These are phyloP conservation scores for Trichoderma cornu-damae DNA, from an alignment of 2,329 filamentous ascomycete species.

Conservation along the genomic window DNA sequence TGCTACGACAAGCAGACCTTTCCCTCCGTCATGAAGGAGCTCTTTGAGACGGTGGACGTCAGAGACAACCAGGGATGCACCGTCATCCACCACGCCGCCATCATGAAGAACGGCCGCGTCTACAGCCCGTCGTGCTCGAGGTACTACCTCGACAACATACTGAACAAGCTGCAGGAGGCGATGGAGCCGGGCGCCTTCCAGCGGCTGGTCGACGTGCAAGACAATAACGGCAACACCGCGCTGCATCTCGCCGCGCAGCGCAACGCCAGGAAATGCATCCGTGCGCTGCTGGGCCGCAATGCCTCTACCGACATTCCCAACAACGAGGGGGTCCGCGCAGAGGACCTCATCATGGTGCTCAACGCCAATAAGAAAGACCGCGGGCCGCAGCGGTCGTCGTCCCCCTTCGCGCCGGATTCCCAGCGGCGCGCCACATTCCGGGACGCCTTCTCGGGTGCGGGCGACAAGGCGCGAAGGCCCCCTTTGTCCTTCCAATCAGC, in stretches of 20 bases:
- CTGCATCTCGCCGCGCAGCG: slow-evolving; percentile 69
- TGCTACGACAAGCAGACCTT: slow-evolving; percentile 93
- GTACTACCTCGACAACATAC: slow-evolving; percentile 88
- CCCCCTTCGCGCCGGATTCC: slow-evolving; percentile 59
- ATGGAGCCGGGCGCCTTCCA: slow-evolving; percentile 73
- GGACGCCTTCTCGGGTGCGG: slow-evolving; percentile 44
- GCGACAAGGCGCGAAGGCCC: slow-evolving; percentile 39
- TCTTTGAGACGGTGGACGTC: slow-evolving; percentile 74
- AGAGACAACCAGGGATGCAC: slow-evolving; percentile 78
- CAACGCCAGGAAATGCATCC: slow-evolving; percentile 83
- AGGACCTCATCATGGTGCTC: slow-evolving; percentile 72
- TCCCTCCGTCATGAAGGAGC: slow-evolving; percentile 73
- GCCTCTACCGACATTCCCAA: slow-evolving; percentile 81
- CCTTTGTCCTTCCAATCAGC: slow-evolving; percentile 50
- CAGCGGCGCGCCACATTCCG: slow-evolving; percentile 51
- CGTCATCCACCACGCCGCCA: slow-evolving; percentile 90
- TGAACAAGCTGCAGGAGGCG: slow-evolving; percentile 78
- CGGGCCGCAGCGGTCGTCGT: slow-evolving; percentile 70
- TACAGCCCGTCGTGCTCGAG: slow-evolving; percentile 84
- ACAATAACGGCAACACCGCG: slow-evolving; percentile 85
- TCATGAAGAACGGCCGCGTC: slow-evolving; percentile 73
- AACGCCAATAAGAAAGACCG: slow-evolving; percentile 66
- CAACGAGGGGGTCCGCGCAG: slow-evolving; percentile 72
- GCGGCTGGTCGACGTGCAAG: slow-evolving; percentile 72
- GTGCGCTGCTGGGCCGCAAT: slow-evolving; percentile 71